phyloP scores from a whole-genome alignment of 2,329 filamentous ascomycete species.

The Orbilia blumenaviensis region DNA sequence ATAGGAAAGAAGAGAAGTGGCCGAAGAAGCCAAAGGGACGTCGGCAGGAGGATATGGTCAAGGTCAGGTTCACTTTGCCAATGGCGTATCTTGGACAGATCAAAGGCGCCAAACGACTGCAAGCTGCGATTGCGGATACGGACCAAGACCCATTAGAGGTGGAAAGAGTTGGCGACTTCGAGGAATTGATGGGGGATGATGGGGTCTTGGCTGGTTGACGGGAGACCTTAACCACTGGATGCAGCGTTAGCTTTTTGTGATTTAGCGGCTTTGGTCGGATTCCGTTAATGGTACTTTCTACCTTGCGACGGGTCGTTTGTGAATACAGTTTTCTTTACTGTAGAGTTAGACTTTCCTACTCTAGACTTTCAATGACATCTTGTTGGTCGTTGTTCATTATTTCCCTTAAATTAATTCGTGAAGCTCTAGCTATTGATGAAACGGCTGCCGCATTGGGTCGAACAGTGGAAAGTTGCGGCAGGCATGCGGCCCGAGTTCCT shows the following conservation, averaged over 20 bases:
- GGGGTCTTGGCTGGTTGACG: constrained; percentile 33
- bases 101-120: constrained; percentile 13
- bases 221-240: not conserved
- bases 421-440: too few relatives aligned
- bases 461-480: too few relatives aligned
- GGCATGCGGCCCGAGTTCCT: not conserved
- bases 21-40: constrained; percentile 51
- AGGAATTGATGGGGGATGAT: constrained; percentile 47
- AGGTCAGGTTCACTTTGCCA: constrained; percentile 41
- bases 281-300: not conserved
- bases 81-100: constrained; percentile 48
- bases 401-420: not conserved
- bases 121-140: constrained; percentile 22
- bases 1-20: constrained; percentile 49
- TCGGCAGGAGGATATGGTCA: constrained; percentile 47
- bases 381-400: not conserved
- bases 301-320: not conserved
- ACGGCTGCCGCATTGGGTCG: not conserved
- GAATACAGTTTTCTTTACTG: not conserved
- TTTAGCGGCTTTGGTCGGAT: constrained; percentile 27
- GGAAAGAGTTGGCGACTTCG: constrained; percentile 43
- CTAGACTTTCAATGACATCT: not conserved
- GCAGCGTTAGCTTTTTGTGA: constrained; percentile 9
- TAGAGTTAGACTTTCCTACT: not conserved
- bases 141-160: constrained; percentile 40